Evolutionary conservation across 768 basidiomycete species (phyloP).

Genomic region (Naganishia onofrii): DNA sequence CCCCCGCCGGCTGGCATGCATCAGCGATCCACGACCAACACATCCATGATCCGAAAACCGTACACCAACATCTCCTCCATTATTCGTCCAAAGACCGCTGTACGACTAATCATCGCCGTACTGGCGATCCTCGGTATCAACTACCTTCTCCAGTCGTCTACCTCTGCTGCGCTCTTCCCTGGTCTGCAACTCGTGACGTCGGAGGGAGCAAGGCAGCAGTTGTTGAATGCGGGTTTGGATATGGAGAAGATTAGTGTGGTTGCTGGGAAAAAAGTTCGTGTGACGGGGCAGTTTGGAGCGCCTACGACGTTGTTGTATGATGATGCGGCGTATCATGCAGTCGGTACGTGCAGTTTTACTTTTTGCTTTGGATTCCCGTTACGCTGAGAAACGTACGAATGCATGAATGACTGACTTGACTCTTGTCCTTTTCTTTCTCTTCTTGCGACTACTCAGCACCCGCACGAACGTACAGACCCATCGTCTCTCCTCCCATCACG

Average conservation of each 20-base stretch:
- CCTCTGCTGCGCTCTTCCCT: background rate
- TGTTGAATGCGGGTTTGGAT: too few species aligned
- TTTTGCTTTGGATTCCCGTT: too few species aligned
- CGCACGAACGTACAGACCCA: slow-evolving; percentile 7
- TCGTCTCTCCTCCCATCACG: slow-evolving; percentile 33
- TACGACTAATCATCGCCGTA: background rate
- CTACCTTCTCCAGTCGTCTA: background rate
- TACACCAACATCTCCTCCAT: background rate
- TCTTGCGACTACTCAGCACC: background rate
- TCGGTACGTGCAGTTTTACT: too few species aligned
- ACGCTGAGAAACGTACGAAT: too few species aligned
- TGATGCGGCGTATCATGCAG: background rate
- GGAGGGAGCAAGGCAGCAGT: background rate
- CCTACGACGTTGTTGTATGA: slow-evolving; percentile 13
- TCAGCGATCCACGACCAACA: background rate
- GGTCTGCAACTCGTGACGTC: too few species aligned
- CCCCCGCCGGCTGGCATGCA: background rate
- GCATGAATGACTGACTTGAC: background rate
- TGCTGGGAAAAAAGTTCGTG: slow-evolving; percentile 13
- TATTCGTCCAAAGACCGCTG: background rate
- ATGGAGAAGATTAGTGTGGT: slow-evolving; percentile 11
- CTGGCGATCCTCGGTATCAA: background rate
- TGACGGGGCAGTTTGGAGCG: slow-evolving; percentile 3
- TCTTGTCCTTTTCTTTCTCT: background rate
- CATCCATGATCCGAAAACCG: background rate